Base-by-base conservation (phyloP, 2,329 filamentous ascomycete genomes). In the Apiospora arundinis region DNA sequence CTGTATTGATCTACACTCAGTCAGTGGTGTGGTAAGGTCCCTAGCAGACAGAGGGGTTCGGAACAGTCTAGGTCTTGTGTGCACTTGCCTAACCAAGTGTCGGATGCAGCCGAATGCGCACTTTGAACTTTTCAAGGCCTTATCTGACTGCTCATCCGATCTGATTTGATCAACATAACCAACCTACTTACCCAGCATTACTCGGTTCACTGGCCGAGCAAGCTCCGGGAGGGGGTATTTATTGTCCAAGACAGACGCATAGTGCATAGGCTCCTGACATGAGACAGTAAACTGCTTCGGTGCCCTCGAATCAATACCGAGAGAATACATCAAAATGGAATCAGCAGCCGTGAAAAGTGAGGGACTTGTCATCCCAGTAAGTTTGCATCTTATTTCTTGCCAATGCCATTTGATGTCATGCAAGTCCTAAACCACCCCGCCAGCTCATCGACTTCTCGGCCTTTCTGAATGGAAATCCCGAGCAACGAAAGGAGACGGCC, bases 401-500 rank as follows among this genome's bases (percentile, higher is more conserved):
- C 18, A 32, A 21, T 40, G 56, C 11, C 56, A 40, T 18, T 70
- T 18, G 32, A 28, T 25, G 42, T 42, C 44, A n/a, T 21, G 12
- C 45, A 25, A 68, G 42, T 46, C 16, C 67, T 65, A 46, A 67
- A 67, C 3, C 44, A 56, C 37, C 67, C 21, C 28, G 12, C 23
- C 76, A 95, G 92, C 87, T 95, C 76, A 93, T 95, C 78, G 91
- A 97, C 85, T 95, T 97, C 80, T 90, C 89, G 16, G 86, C 86
- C 60, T 96, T 95, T 81, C 88, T 93, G 32, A 82, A 86, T 71
- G 92, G 92, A 45, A 86, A 87, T 25, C 83, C 88, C 0, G 77
- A 85, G 12, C 85, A 92, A 75, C 92, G 92, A 76, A 83, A 87
- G 68, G 82, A 87, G 60, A 90, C 93, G 1, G 95, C 94, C 28